Evolutionary conservation across 2,329 filamentous ascomycete genomes (phyloP).

Genomic region (Aspergillus viridinutans): DNA sequence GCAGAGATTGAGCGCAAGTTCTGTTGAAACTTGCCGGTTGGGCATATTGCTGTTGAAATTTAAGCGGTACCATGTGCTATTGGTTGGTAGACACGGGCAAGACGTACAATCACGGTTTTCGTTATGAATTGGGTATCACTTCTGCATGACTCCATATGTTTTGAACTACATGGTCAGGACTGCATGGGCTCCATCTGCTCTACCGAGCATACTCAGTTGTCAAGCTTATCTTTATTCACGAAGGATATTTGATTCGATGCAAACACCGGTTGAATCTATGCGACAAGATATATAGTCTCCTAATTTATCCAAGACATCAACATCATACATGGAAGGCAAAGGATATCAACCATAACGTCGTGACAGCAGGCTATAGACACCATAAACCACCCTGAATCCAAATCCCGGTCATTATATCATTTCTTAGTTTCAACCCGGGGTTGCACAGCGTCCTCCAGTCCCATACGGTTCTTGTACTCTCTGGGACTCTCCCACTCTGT

Average conservation of each 20-base stretch:
- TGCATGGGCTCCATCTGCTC: not conserved
- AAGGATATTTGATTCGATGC: not conserved
- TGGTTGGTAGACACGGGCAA: not conserved
- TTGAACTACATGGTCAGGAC: not conserved
- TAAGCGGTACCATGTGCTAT: conserved; percentile 18
- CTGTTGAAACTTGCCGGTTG: conserved; percentile 27
- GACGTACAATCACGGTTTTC: not conserved
- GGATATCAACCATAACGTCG: conserved; percentile 6
- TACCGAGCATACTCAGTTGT: not conserved
- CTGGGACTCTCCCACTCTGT: conserved; percentile 74
- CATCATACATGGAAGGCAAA: not conserved
- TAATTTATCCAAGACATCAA: not conserved
- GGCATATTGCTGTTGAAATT: conserved; percentile 8
- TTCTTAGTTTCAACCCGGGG: conserved; percentile 9
- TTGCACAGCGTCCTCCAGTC: conserved; percentile 30
- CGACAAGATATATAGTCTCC: too few species aligned
- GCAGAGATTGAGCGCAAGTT: conserved; percentile 78
- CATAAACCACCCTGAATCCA: not conserved
- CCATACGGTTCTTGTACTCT: conserved; percentile 70
- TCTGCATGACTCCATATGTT: not conserved
- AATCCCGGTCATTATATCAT: conserved; percentile 2
- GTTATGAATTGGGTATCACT: not conserved
- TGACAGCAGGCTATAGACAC: not conserved
- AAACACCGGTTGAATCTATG: too few species aligned
- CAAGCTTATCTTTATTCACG: too few species aligned